These are phyloP conservation scores for Rhodosporidiobolus odoratus DNA, from an alignment of 768 basidiomycete species.

Conservation along the genomic window DNA sequence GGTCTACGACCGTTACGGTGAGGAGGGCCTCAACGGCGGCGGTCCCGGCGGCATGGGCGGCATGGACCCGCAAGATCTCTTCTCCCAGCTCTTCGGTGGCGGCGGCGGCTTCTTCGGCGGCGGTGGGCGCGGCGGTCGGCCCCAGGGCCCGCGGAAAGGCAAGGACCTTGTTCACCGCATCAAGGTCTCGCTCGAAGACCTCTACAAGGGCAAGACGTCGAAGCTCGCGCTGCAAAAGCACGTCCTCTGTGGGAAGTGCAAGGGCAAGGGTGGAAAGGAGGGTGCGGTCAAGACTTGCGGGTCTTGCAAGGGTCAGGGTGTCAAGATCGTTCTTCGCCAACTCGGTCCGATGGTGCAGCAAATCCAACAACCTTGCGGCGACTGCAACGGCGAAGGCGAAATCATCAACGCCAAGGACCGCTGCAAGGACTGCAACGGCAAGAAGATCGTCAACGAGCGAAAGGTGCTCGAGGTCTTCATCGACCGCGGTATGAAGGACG, in stretches of 20 bases:
- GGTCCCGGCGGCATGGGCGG: slow-evolving; percentile 66
- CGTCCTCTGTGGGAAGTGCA: slow-evolving; percentile 85
- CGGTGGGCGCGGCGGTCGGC: slow-evolving; percentile 59
- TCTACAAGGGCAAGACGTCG: slow-evolving; percentile 97
- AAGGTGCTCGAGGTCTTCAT: slow-evolving; percentile 96
- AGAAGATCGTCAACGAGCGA: slow-evolving; percentile 88
- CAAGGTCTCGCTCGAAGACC: slow-evolving; percentile 91
- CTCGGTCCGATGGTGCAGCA: slow-evolving; percentile 99
- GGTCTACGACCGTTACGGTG: slow-evolving; percentile 79
- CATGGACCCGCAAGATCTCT: slow-evolving; percentile 97
- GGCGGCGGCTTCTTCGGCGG: slow-evolving; percentile 53
- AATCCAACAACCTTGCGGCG: slow-evolving; percentile 89
- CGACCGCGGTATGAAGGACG: slow-evolving; percentile 96
- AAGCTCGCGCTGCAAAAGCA: slow-evolving; percentile 96
- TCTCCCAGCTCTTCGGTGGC: slow-evolving; percentile 84
- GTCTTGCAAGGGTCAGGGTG: slow-evolving; percentile 78
- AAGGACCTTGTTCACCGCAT: slow-evolving; percentile 98
- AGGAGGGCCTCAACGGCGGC: slow-evolving; percentile 78
- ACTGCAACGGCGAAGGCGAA: slow-evolving; percentile 90
- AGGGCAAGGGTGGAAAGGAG: slow-evolving; percentile 95
- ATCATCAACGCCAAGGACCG: slow-evolving; percentile 88
- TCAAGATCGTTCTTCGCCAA: slow-evolving; percentile 85
- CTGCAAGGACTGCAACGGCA: slow-evolving; percentile 87
- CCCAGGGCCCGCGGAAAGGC: slow-evolving; percentile 74
- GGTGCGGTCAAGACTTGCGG: slow-evolving; percentile 79